These are phyloP conservation scores for Nemania serpens DNA, from an alignment of 2,329 filamentous ascomycete genomes.

Conservation along the genomic window DNA sequence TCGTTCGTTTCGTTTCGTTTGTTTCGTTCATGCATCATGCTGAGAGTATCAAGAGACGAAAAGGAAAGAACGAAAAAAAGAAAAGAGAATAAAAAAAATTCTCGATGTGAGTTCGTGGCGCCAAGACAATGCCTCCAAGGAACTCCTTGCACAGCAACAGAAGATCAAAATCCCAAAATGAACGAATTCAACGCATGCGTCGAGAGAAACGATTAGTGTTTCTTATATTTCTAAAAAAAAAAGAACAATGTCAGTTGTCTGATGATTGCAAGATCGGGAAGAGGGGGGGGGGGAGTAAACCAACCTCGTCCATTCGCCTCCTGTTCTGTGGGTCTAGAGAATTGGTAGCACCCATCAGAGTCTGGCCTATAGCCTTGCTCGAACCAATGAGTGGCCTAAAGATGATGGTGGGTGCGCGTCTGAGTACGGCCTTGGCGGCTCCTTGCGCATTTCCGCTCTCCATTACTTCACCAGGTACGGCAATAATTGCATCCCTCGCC, in stretches of 20 bases:
- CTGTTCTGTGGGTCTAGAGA: conserved; percentile 82
- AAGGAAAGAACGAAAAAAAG: too few relatives aligned
- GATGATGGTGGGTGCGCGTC: conserved; percentile 88
- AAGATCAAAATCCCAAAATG: conserved; percentile 14
- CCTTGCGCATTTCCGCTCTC: conserved; percentile 82
- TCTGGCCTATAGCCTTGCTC: conserved; percentile 85
- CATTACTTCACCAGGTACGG: conserved; percentile 88
- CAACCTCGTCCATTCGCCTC: conserved; percentile 84
- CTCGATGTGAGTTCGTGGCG: too few relatives aligned
- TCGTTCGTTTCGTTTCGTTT: too few relatives aligned
- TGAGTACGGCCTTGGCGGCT: conserved; percentile 77
- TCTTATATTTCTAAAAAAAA: conserved; percentile 33
- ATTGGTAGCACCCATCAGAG: conserved; percentile 90
- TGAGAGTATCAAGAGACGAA: too few relatives aligned
- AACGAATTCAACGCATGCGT: conserved; percentile 14
- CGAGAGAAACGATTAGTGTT: conserved; percentile 22
- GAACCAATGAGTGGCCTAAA: conserved; percentile 89
- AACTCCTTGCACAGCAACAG: conserved; percentile 26
- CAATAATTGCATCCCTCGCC: conserved; percentile 89
- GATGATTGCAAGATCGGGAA: not conserved
- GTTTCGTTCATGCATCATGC: too few relatives aligned
- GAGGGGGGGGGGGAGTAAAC: conserved; percentile 46
- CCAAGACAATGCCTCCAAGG: not conserved
- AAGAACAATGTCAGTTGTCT: conserved; percentile 2
- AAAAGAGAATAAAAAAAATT: too few relatives aligned